Evolutionary conservation across 352 stramenopile genomes (phyloP), one percentile per base, ranked within the genome.

Genomic region (Phytopythium ostracodes): DNA sequence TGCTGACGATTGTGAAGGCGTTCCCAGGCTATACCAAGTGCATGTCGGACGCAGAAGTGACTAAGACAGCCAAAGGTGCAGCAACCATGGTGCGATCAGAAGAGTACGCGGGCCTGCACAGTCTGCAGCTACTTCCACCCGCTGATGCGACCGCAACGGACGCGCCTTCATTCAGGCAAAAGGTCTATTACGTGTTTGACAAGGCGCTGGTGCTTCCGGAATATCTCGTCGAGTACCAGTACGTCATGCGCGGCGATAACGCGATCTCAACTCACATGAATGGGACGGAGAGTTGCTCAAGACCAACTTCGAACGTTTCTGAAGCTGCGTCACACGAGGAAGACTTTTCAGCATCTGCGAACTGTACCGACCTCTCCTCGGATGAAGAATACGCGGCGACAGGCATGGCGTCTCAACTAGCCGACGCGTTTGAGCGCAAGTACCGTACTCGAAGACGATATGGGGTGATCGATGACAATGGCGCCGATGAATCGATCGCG

Each of bases 151-250:
- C 18, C 0, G 15, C 52, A 1, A 17, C 31, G 20, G 35, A 59
- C 29, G 15, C 31, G 31, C 12, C 56, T 73, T 60, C 47, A 12
- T 36, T 60, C 54, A 77, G 71, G 17, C 82, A 92, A 63, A 90
- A 81, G 10, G 58, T 85, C 24, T 96, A 91, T 55, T 92, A 88
- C 50, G 54, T 94, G 47, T 88, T 96, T 55, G 88, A 96, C 72
- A 83, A 82, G 31, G 74, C 75, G 1, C 61, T 96, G 11, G 68
- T 94, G 29, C 66, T 96, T 14, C 88, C 88, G 1, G 88, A 96
- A 65, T 96, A 95, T 56, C 67, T 96, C 24, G 81, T 96, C 24
- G 82, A 94, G 56, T 96, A 90, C 57, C 67, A 94, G 35, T 96
- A 92, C 54, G 44, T 68, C 18, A 50, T 33, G 40, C 55, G 42